Evolutionary conservation across 2,329 filamentous ascomycete genomes (phyloP), one percentile per base, ranked within the genome.

Genomic region (Fusarium albosuccineum): DNA sequence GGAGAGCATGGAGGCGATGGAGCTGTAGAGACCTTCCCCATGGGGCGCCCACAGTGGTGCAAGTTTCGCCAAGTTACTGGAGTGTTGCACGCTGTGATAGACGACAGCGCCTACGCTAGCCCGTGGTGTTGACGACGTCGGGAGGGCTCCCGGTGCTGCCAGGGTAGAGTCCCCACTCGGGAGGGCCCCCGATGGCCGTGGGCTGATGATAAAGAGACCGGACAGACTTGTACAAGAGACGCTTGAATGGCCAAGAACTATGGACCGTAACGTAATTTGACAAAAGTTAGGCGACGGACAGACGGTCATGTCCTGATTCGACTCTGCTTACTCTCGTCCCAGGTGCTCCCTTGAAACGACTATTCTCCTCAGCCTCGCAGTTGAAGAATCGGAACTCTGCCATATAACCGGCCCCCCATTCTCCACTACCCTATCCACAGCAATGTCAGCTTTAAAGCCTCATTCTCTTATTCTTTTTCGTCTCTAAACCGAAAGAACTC

Each of bases 201-300:
- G 48, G 33, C 48, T 51, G 48, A 50, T 50, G 30, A 50, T 36
- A 36, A 36, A 51, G 33, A 33, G 30, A 11, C 8, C 30, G 48
- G 17, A 48, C 45, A 16, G 36, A 51, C 33, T 51, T 10, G 33
- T 34, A 27, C 33, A 14, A 22, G 33, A 39, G 33, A 39, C 36
- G 48, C 48, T 51, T 51, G 48, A n/a, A 40, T 51, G 29, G 48
- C 48, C 48, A 51, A 51, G 48, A 51, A 27, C 33, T 16, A 17
- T 14, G n/a, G 29, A 26, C 9, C 8, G 33, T 22, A 27, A 51
- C 48, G 48, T 41, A 41, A 52, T 52, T 16, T 30, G 8, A n/a
- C 29, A 11, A 51, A 40, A 17, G 49, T 37, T 29, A 44, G 17
- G 40, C 9, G 22, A 39, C 36, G 49, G 49, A 5, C 27, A 39